Evolutionary conservation across 768 basidiomycete species (phyloP).

Genomic region (Trametes maxima): DNA sequence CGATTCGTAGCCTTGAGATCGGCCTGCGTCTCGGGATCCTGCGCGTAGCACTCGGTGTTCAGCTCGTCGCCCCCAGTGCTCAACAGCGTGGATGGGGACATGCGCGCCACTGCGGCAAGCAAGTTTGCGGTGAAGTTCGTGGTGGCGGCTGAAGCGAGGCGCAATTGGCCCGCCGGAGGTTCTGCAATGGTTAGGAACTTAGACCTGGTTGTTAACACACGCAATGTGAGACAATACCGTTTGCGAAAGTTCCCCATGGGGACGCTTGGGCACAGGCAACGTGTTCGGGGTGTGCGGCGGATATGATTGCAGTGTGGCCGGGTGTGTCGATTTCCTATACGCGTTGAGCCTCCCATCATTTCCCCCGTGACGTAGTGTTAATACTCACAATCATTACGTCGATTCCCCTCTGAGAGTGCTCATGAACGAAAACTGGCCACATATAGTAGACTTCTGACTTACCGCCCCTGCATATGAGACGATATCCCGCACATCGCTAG

Average conservation of each 20-base stretch:
- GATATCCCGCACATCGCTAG: conserved; percentile 41
- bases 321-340: conserved; percentile 48
- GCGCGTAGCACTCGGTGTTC: conserved; percentile 41
- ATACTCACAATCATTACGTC: conserved; percentile 41
- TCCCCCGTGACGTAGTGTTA: not conserved
- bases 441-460: conserved; percentile 16
- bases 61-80: conserved; percentile 52
- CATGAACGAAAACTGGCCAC: not conserved
- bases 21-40: conserved; percentile 37
- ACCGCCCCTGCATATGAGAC: conserved; percentile 46
- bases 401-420: conserved; percentile 42
- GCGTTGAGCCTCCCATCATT: not conserved
- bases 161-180: conserved; percentile 52
- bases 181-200: conserved; percentile 26
- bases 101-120: conserved; percentile 32
- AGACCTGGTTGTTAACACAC: not conserved
- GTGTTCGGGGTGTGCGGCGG: conserved; percentile 43
- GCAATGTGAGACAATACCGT: conserved; percentile 18
- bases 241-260: conserved; percentile 39
- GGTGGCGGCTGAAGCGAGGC: conserved; percentile 37
- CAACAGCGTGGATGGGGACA: conserved; percentile 38
- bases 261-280: conserved; percentile 41
- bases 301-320: conserved; percentile 48
- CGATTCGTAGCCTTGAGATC: conserved; percentile 34
- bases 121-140: conserved; percentile 38